Evolutionary conservation across 805 yeast species (phyloP), one percentile per base, ranked within the genome.

Genomic region (Hanseniaspora lachancei): DNA sequence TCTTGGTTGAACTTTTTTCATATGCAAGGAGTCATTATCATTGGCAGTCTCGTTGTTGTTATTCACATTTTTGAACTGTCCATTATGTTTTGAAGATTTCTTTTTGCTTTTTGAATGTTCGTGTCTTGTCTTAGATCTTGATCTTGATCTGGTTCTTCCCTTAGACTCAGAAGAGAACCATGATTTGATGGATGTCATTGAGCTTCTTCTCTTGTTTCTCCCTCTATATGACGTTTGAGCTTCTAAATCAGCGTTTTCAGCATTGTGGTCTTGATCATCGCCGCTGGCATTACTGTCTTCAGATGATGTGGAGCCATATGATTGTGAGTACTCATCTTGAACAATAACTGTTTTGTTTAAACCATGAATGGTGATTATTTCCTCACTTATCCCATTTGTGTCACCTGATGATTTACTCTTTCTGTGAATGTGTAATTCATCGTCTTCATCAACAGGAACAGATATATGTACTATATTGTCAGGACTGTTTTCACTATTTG

Each of bases 291-390:
- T 16, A 21, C 50, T 44, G 12, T 7, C 43, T 24, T 53, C 56
- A 21, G 56, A 46, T 15, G 56, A 53, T 18, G 49, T 44, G 6
- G 56, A 53, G 2, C 56, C 56, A 46, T 53, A 53, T 4, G 56
- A 53, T 13, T 46, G 39, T 1, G 56, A 53, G 27, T 46, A 53
- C 7, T 53, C 20, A 32, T 53, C 56, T 46, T 53, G 56, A 46
- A 53, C 56, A 29, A 53, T 44, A 21, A 53, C 56, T 29, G 56
- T 53, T 46, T 53, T 53, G 40, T 53, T 53, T 23, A 46, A 20
- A 39, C 56, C 56, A 46, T 39, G 56, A 29, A 53, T 53, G n/a
- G 56, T 53, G 32, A 53, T 53, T 5, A 53, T 46, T 23, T 53
- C 56, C 20, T 53, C 56, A 46, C 56, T 53, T 6, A 53, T 39